phyloP scores from a whole-genome alignment of 768 basidiomycete species.

The Mycena floridula region DNA sequence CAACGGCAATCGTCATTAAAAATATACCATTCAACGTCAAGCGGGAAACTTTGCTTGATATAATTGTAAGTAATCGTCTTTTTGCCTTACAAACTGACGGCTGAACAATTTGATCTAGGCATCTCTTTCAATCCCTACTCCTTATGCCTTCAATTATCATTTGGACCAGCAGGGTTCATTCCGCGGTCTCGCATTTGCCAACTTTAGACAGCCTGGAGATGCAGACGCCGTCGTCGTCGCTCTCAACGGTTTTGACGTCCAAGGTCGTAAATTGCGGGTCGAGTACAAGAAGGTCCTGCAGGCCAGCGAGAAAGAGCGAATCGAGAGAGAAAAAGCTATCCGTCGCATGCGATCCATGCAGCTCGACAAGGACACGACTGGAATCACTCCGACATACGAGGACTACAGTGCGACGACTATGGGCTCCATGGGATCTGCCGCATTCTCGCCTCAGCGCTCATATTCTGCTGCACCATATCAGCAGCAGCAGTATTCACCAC shows the following conservation, averaged over 20 bases:
- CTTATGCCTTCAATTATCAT: slow-evolving; percentile 99
- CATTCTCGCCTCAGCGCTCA: slow-evolving; percentile 68
- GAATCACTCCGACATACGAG: slow-evolving; percentile 52
- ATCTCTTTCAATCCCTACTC: slow-evolving; percentile 89
- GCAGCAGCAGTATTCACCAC: slow-evolving; percentile 61
- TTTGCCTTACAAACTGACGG: slow-evolving; percentile 3
- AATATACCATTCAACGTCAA: slow-evolving; percentile 99
- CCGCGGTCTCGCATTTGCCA: slow-evolving; percentile 96
- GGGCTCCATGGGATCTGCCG: slow-evolving; percentile 32
- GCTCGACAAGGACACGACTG: slow-evolving; percentile 74
- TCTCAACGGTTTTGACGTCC: slow-evolving; percentile 92
- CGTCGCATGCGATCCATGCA: slow-evolving; percentile 98
- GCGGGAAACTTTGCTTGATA: slow-evolving; percentile 91
- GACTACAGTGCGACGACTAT: slow-evolving; percentile 58
- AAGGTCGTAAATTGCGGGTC: slow-evolving; percentile 94
- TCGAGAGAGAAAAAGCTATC: slow-evolving; percentile 97
- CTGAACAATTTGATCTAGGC: slow-evolving; percentile 43
- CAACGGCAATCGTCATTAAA: slow-evolving; percentile 99
- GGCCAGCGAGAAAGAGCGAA: slow-evolving; percentile 97
- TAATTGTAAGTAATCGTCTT: slow-evolving; percentile 66
- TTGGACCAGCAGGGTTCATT: slow-evolving; percentile 94
- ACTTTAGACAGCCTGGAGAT: slow-evolving; percentile 87
- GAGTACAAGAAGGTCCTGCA: slow-evolving; percentile 99
- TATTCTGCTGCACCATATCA: slow-evolving; percentile 63
- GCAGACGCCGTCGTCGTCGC: slow-evolving; percentile 96